Base-by-base conservation (phyloP, 345 rosid genomes). In the Punica granatum region DNA sequence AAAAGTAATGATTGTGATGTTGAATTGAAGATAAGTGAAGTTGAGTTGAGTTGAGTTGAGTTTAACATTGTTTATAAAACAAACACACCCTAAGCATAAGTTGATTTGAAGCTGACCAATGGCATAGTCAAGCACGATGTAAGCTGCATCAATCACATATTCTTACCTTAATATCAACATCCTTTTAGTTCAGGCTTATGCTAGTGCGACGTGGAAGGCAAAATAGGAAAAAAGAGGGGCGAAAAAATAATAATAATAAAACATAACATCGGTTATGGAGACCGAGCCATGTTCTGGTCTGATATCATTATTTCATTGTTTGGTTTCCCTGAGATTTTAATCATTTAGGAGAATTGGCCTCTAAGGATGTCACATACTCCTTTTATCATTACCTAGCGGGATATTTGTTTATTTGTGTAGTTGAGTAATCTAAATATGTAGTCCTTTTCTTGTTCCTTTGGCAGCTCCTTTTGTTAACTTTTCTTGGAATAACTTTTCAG, bases 401-500 rank as follows among this genome's bases (percentile, higher is more conserved):
- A 53, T 23, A 53, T 28, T 18, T 56, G 61, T 13, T 11, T 56
- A 30, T 56, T n/a, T 56, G 15, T 26, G 33, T 26, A 26, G 34
- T 28, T 56, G 61, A 30, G 11, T n/a, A 1, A 28, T 56, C 18
- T 56, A 26, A 13, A 12, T 26, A 26, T 12, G 19, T 13, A 56
- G 11, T 23, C 16, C 33, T 60, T 9, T 46, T 30, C 63, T 11
- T 51, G 35, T 32, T 56, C 4, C 44, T 30, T 43, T 11, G 46
- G 16, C 13, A 41, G 34, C 33, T 67, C 41, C 23, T 9, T 14
- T 25, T 23, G 23, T 51, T 51, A n/a, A 73, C 60, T 67, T 72
- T 7, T 39, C 11, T 34, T 36, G 68, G 54, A 53, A 49, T 54
- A 54, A 73, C 34, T 26, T 68, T 78, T 64, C 90, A 94, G 99